Base-by-base conservation (phyloP, 805 yeast species). In the Nakazawaea ishiwadae region DNA sequence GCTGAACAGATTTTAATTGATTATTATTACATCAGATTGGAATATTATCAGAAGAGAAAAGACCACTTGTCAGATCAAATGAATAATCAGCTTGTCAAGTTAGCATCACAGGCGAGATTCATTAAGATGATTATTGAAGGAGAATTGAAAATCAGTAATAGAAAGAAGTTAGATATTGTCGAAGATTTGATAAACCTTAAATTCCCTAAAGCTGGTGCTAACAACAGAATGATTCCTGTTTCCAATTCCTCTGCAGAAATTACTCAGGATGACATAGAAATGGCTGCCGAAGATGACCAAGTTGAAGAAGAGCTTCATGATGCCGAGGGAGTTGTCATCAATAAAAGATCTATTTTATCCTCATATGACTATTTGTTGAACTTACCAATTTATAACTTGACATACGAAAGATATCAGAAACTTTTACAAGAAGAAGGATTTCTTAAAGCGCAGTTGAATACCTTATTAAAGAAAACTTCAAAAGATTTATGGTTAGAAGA, bases 311-410 rank as follows among this genome's bases (percentile, higher is more conserved):
- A 55, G 7, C 53, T 52, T 16, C 54, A 54, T 16, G 63, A 51
- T 17, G 60, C 58, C 12, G 61, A 65, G n/a, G 61, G 59, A 17
- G 73, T 76, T n/a, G 58, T 59, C 18, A 55, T 55, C 17, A 58
- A 58, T 39, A 55, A 54, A 32, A 73, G 69, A 37, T 82, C 79
- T 18, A 63, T 75, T 12, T 71, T 72, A 39, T 76, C 88, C 8
- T 70, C 81, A 5, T 91, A 79, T 60, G 98, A 93, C 54, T 93
- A 93, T 52, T 69, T 93, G 48, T 69, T 93, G 40, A 95, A 93
- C 40, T 85, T 93, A 96, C 77, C 89, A 27, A 81, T 93, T 49
- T 88, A 96, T 93, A 84, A 96, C 29, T 75, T 93, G 56, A 91
- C 99, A 0, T 73, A 72, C 44, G 99, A 93, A 63, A 76, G 93